Percentiles rank a stretch among this genome's conserved stretches.
These are phyloP conservation scores for Alnus glutinosa DNA, from an alignment of 306 rosid genomes.

Conservation along the genomic window DNA sequence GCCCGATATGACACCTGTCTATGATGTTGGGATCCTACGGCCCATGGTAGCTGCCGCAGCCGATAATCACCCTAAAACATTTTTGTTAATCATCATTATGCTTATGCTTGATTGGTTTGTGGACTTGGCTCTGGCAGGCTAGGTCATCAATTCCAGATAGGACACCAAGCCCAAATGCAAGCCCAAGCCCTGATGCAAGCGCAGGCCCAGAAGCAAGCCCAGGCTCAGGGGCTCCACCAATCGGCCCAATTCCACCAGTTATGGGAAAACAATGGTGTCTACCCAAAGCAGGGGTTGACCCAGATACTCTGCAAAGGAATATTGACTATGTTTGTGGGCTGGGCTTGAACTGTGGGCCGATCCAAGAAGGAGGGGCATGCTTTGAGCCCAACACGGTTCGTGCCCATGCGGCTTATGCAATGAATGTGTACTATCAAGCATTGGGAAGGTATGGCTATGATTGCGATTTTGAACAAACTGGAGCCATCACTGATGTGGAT, in stretches of 20 bases:
- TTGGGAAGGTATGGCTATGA: constrained; percentile 27
- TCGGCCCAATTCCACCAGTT: background rate
- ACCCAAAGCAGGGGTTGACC: constrained; percentile 31
- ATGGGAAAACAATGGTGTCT: constrained; percentile 29
- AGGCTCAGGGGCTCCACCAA: background rate
- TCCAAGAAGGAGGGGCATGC: constrained; percentile 43
- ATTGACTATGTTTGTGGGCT: constrained; percentile 47
- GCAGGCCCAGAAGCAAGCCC: background rate
- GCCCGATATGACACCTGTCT: constrained; percentile 59
- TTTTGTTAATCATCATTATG: constrained; percentile 28
- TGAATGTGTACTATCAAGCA: constrained; percentile 56
- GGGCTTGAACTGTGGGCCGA: constrained; percentile 50
- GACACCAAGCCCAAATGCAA: background rate
- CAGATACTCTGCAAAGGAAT: constrained; percentile 41
- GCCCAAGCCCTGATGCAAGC: background rate
- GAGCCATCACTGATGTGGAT: constrained; percentile 32
- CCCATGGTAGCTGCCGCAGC: constrained; percentile 41
- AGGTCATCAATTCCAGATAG: constrained; percentile 22
- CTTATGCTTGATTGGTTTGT: constrained; percentile 43
- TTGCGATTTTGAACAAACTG: constrained; percentile 45
- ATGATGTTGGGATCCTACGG: constrained; percentile 49
- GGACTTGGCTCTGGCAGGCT: constrained; percentile 48
- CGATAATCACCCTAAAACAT: constrained; percentile 19
- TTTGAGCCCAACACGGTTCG: constrained; percentile 50
- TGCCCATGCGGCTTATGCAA: constrained; percentile 71